These are phyloP conservation scores for Vanderwaltozyma polyspora DNA, from an alignment of 805 yeast species.

Conservation along the genomic window DNA sequence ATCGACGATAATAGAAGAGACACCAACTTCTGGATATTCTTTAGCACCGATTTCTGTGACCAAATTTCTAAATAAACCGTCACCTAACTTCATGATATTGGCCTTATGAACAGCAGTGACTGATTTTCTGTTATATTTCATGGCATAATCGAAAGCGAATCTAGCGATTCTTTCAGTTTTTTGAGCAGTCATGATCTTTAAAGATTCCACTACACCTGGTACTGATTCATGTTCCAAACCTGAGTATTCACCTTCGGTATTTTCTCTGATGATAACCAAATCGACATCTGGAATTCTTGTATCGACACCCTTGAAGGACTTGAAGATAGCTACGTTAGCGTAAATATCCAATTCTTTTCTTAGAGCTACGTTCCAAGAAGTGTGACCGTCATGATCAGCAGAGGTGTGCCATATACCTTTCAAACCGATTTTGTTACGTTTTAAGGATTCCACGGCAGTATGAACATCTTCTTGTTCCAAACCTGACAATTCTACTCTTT, in stretches of 20 bases:
- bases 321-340: slow-evolving; percentile 89
- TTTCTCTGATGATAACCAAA: slow-evolving; percentile 93
- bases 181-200: slow-evolving; percentile 86
- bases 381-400: slow-evolving; percentile 59
- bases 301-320: slow-evolving; percentile 88
- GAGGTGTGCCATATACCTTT: slow-evolving; percentile 95
- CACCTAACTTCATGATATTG: slow-evolving; percentile 97
- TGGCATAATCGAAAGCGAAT: slow-evolving; percentile 93
- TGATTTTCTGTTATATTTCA: slow-evolving; percentile 78
- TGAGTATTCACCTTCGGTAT: slow-evolving; percentile 99
- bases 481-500: slow-evolving; percentile 62
- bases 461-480: slow-evolving; percentile 49
- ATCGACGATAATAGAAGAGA: slow-evolving; percentile 92
- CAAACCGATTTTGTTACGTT: slow-evolving; percentile 93
- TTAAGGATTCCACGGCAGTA: slow-evolving; percentile 80
- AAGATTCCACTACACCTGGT: slow-evolving; percentile 95
- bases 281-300: slow-evolving; percentile 83
- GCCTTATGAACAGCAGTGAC: slow-evolving; percentile 99
- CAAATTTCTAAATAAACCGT: slow-evolving; percentile 93
- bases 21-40: slow-evolving; percentile 74
- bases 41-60: slow-evolving; percentile 76
- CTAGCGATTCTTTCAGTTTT: slow-evolving; percentile 96
- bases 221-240: slow-evolving; percentile 96
- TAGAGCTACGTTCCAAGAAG: slow-evolving; percentile 88
- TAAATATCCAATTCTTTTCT: slow-evolving; percentile 93